Percentiles rank a stretch among this genome's conserved stretches.
phyloP scores from a whole-genome alignment of 2,329 filamentous ascomycete species.

The Cryphonectria radicalis region DNA sequence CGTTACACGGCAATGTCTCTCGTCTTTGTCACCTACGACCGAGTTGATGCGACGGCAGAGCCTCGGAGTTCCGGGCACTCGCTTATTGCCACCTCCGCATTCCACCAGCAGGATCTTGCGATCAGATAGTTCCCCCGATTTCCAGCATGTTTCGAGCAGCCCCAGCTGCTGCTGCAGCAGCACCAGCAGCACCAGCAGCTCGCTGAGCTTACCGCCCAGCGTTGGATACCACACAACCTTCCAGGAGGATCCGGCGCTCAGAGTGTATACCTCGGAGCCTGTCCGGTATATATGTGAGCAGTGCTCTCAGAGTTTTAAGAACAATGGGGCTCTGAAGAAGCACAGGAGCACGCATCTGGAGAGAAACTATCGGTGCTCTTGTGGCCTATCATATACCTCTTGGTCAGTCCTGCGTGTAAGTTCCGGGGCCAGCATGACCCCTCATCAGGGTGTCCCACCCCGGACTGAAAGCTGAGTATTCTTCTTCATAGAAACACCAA shows the following conservation, averaged over 20 bases:
- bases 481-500: neutral
- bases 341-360: conserved; percentile 7
- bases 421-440: neutral
- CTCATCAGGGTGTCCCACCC: neutral
- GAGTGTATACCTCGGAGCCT: neutral
- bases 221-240: neutral
- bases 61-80: neutral
- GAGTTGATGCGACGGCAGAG: neutral
- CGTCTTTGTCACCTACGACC: neutral
- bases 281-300: conserved; percentile 6
- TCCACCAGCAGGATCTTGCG: neutral
- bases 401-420: conserved; percentile 4
- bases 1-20: neutral
- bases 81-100: neutral
- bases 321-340: conserved; percentile 9
- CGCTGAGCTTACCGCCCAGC: neutral
- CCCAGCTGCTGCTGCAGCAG: neutral
- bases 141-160: neutral
- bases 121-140: neutral
- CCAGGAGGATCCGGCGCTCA: neutral
- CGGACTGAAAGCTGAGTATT: neutral
- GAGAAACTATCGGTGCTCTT: neutral
- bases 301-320: neutral
- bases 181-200: neutral
- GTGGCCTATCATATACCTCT: conserved; percentile 7